Evolutionary conservation across 2,329 filamentous ascomycete genomes (phyloP).

Genomic region (Colletotrichum spaethianum): DNA sequence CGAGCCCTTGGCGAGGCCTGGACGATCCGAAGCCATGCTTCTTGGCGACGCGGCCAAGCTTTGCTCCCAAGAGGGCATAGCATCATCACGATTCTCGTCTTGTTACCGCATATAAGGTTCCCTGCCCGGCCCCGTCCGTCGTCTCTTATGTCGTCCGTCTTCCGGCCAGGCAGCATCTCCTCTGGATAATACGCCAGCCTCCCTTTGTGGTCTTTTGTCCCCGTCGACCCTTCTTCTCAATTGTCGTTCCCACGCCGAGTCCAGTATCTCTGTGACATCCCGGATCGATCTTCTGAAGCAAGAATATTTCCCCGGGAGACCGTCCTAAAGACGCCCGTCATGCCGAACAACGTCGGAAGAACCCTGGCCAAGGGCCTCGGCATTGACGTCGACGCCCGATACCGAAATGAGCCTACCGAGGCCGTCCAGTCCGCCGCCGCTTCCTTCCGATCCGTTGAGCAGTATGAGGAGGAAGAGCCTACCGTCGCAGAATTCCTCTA

Average conservation of each 20-base stretch:
- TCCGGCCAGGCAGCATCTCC: constrained; percentile 12
- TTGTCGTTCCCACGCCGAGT: neutral
- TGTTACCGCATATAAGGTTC: constrained; percentile 34
- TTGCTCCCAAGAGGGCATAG: constrained; percentile 35
- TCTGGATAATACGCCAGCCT: neutral
- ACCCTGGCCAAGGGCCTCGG: constrained; percentile 48
- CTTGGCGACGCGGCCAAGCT: constrained; percentile 41
- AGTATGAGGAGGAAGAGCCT: constrained; percentile 55
- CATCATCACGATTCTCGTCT: constrained; percentile 27
- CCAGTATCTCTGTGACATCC: neutral
- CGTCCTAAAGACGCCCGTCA: constrained; percentile 7
- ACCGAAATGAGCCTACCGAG: constrained; percentile 45
- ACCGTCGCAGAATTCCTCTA: constrained; percentile 58
- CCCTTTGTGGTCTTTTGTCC: neutral
- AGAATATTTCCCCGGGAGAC: neutral
- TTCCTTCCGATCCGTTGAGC: constrained; percentile 42
- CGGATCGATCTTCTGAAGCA: neutral
- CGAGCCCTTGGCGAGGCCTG: constrained; percentile 35
- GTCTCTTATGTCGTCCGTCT: neutral
- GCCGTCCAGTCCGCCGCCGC: constrained; percentile 47
- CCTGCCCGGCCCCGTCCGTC: neutral
- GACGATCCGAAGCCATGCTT: constrained; percentile 39
- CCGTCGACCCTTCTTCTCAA: neutral
- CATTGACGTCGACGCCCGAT: constrained; percentile 50
- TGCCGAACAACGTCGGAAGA: constrained; percentile 44